These are phyloP conservation scores for Fistulina hepatica DNA, from an alignment of 1,284 basidiomycete species.

Conservation along the genomic window DNA sequence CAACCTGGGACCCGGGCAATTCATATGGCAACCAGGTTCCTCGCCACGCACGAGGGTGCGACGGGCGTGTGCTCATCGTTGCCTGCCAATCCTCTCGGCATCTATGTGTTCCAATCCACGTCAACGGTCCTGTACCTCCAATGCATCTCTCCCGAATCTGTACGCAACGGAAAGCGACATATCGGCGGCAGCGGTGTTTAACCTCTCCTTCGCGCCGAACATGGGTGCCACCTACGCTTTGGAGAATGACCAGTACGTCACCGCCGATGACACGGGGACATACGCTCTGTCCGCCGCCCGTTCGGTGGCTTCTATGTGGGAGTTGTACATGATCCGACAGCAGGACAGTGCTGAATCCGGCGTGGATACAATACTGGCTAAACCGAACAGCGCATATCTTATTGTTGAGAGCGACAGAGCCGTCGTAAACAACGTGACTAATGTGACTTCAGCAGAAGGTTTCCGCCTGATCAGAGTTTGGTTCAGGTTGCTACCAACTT, in stretches of 20 bases:
- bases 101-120: constrained; percentile 19
- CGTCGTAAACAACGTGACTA: too few species aligned
- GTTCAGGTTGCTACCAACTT: too few species aligned
- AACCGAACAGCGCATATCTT: too few species aligned
- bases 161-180: constrained; percentile 19
- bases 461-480: too few species aligned
- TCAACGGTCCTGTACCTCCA: constrained; percentile 18
- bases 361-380: too few species aligned
- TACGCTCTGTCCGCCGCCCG: constrained; percentile 20
- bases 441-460: too few species aligned
- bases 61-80: constrained; percentile 18
- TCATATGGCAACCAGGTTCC: constrained; percentile 22
- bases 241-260: constrained; percentile 21
- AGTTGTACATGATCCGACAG: too few species aligned
- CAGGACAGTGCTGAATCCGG: too few species aligned
- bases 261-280: constrained; percentile 22
- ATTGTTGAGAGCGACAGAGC: too few species aligned
- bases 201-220: constrained; percentile 21
- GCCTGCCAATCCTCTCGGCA: constrained; percentile 20
- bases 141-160: constrained; percentile 13
- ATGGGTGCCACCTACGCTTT: constrained; percentile 20
- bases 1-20: constrained; percentile 25
- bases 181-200: constrained; percentile 19
- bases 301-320: constrained; percentile 20
- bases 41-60: constrained; percentile 22